Percentiles rank a stretch among this genome's conserved stretches.
Evolutionary conservation across 805 yeast genomes (phyloP).

Genomic region (Candida manassasensis): DNA sequence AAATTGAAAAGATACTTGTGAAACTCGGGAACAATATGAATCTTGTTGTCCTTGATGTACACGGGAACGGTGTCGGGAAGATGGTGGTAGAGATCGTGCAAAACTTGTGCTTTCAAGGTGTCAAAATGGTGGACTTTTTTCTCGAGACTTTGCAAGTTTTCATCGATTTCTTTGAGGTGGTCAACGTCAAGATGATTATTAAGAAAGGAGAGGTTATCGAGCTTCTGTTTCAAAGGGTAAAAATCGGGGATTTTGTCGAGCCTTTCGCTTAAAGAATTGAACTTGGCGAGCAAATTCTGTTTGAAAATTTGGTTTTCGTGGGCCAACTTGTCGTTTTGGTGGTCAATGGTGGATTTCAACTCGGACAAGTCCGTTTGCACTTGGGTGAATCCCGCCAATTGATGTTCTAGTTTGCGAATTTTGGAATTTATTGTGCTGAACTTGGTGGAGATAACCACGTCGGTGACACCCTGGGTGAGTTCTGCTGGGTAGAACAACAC

Average conservation of each 20-base stretch:
- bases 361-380: conserved; percentile 6
- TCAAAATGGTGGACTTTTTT: conserved; percentile 5
- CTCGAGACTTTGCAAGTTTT: conserved; percentile 10
- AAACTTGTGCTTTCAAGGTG: conserved; percentile 13
- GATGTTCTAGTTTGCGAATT: conserved; percentile 5
- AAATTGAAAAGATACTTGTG: conserved; percentile 30
- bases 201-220: not conserved
- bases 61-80: conserved; percentile 32
- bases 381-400: conserved; percentile 1
- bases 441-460: conserved; percentile 1
- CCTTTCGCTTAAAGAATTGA: conserved; percentile 7
- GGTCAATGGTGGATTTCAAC: conserved; percentile 5
- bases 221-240: not conserved
- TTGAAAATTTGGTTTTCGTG: conserved; percentile 4
- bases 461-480: not conserved
- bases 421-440: conserved; percentile 9
- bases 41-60: conserved; percentile 20
- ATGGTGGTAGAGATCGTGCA: conserved; percentile 14
- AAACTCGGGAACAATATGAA: conserved; percentile 38
- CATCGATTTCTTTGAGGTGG: not conserved
- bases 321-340: not conserved
- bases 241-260: conserved; percentile 6
- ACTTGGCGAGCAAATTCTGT: conserved; percentile 7
- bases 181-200: conserved; percentile 1
- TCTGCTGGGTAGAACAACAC: not conserved